Conservation (phyloP, 1,139 yeast species). For the Zygosaccharomyces sapae region DNA sequence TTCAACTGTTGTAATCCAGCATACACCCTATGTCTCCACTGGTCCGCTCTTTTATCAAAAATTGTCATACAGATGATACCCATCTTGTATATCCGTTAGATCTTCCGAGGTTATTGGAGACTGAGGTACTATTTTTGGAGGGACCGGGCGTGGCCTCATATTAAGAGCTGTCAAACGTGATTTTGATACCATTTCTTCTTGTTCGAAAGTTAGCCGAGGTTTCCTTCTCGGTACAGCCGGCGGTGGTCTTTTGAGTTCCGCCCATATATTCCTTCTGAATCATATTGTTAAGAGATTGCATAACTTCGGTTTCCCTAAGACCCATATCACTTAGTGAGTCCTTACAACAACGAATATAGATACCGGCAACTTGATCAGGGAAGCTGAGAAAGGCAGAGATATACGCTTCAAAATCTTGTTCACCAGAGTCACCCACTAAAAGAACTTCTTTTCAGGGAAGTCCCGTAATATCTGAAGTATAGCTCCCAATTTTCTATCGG, state of each 20-base stretch:
- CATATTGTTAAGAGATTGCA: conserved; percentile 33
- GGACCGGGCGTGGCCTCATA: conserved; percentile 24
- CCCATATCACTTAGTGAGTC: conserved; percentile 57
- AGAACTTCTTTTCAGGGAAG: conserved; percentile 71
- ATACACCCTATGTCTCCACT: conserved; percentile 42
- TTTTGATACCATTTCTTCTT: conserved; percentile 14
- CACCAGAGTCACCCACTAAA: conserved; percentile 93
- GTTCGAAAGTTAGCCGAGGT: conserved; percentile 16
- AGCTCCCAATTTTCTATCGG: conserved; percentile 68
- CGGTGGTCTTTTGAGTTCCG: conserved; percentile 10
- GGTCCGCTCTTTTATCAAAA: conserved; percentile 41
- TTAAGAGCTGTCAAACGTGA: conserved; percentile 11
- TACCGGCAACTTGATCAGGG: conserved; percentile 65
- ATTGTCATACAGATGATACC: conserved; percentile 26
- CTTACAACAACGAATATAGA: conserved; percentile 77
- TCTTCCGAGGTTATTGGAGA: background rate
- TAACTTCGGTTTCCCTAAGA: conserved; percentile 35
- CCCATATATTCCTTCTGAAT: conserved; percentile 23
- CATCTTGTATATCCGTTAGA: conserved; percentile 23
- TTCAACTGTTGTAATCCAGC: conserved; percentile 33
- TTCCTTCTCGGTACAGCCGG: conserved; percentile 21
- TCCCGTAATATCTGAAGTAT: conserved; percentile 63
- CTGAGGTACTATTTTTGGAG: conserved; percentile 14
- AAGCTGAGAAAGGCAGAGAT: conserved; percentile 57
- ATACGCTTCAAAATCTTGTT: conserved; percentile 89